Conservation (phyloP, 345 rosid species). For the Acer campestre region DNA sequence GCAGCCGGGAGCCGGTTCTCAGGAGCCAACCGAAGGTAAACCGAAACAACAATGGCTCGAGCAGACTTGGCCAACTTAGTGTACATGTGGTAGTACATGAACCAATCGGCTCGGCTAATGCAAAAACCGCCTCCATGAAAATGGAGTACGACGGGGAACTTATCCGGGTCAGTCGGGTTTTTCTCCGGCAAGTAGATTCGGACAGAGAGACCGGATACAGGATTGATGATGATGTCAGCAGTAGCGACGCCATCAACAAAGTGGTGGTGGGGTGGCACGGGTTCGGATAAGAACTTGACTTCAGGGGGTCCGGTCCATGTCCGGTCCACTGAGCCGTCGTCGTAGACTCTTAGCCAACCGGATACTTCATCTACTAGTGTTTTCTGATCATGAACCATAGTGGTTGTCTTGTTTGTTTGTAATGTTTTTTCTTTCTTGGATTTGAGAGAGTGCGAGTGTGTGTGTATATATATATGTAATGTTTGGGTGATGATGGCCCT, state of each 20-base stretch:
- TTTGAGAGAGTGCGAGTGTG: too few relatives aligned
- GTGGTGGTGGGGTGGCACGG: conserved; percentile 48
- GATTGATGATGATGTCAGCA: conserved; percentile 41
- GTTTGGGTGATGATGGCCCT: too few relatives aligned
- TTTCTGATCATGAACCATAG: conserved; percentile 15
- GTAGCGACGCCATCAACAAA: conserved; percentile 56
- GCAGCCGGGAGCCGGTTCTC: conserved; percentile 52
- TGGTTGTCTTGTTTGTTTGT: too few relatives aligned
- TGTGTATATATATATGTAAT: too few relatives aligned
- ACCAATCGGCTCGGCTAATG: conserved; percentile 45
- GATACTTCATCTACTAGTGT: conserved; percentile 55
- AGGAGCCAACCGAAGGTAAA: conserved; percentile 44
- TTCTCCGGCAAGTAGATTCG: conserved; percentile 53
- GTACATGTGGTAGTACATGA: conserved; percentile 38
- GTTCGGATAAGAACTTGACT: conserved; percentile 57
- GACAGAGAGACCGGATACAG: conserved; percentile 33
- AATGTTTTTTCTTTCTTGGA: too few relatives aligned
- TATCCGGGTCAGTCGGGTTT: neutral
- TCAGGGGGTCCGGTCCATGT: conserved; percentile 67
- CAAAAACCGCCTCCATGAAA: conserved; percentile 61
- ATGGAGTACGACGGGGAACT: conserved; percentile 52
- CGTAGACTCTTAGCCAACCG: conserved; percentile 61
- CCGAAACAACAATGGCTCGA: conserved; percentile 43
- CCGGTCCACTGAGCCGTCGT: conserved; percentile 64
- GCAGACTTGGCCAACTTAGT: conserved; percentile 31